phyloP scores from a whole-genome alignment of 768 basidiomycete species.

The Rhizopogon vesiculosus region DNA sequence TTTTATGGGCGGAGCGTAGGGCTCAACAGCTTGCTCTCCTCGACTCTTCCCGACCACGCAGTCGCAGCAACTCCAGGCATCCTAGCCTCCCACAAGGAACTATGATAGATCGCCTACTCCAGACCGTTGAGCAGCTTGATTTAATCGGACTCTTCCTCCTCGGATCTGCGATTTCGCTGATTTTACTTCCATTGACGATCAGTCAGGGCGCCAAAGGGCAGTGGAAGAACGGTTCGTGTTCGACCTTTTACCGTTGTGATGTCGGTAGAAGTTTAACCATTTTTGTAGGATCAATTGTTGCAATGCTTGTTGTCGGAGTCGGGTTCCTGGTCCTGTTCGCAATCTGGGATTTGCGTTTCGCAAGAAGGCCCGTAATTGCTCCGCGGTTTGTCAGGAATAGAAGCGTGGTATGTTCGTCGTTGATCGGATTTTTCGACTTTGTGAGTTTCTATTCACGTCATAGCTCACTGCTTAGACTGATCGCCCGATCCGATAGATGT shows the following conservation, averaged over 20 bases:
- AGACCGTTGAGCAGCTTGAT: conserved; percentile 36
- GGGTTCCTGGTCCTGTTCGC: conserved; percentile 38
- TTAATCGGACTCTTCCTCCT: conserved; percentile 47
- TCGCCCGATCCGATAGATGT: conserved; percentile 33
- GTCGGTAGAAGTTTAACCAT: neutral
- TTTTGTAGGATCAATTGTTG: conserved; percentile 41
- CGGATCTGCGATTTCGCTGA: conserved; percentile 43
- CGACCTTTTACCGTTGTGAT: neutral
- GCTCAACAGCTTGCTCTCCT: conserved; percentile 35
- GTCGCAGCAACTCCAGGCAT: neutral
- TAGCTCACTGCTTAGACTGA: neutral
- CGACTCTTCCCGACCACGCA: conserved; percentile 1
- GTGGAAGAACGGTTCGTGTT: conserved; percentile 43
- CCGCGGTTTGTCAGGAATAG: conserved; percentile 52
- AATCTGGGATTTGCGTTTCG: conserved; percentile 45
- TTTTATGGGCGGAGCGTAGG: conserved; percentile 51
- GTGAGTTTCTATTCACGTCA: conserved; percentile 25
- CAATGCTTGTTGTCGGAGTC: conserved; percentile 45
- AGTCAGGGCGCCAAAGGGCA: conserved; percentile 31
- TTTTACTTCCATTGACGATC: conserved; percentile 53
- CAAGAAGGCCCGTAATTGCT: conserved; percentile 57
- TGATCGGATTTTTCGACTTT: conserved; percentile 65
- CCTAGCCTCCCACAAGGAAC: neutral
- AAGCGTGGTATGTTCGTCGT: conserved; percentile 52
- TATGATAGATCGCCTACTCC: conserved; percentile 7